A percentile compares a stretch with the other conserved stretches of the same genome.
phyloP scores from a whole-genome alignment of 257 asterid genomes.

The Gardenia jasminoides region DNA sequence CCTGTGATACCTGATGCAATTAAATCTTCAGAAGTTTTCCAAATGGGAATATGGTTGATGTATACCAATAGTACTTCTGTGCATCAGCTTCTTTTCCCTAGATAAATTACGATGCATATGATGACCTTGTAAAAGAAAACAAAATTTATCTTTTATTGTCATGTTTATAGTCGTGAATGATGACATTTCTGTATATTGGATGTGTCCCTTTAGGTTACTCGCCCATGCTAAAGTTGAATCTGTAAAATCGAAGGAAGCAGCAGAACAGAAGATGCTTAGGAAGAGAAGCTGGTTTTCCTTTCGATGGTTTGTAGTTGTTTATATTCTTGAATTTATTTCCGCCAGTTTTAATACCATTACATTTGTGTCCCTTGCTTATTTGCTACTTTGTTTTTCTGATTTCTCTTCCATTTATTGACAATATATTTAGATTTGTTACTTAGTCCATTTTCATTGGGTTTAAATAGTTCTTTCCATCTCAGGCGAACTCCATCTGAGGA shows the following conservation, averaged over 20 bases:
- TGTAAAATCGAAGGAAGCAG: slow-evolving; percentile 95
- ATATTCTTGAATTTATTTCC: slow-evolving; percentile 7
- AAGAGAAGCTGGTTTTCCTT: slow-evolving; percentile 89
- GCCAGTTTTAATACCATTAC: not conserved
- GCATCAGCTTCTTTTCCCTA: not conserved
- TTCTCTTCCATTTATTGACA: slow-evolving; percentile 6
- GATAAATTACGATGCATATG: not conserved
- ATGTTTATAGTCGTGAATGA: not conserved
- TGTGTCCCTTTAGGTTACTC: slow-evolving; percentile 65
- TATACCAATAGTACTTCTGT: not conserved
- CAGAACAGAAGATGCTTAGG: slow-evolving; percentile 67
- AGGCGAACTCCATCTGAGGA: slow-evolving; percentile 75
- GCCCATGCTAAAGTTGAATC: slow-evolving; percentile 97
- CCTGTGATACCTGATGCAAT: not conserved
- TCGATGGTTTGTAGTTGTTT: slow-evolving; percentile 64
- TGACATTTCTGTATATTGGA: slow-evolving; percentile 2
- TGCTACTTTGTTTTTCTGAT: slow-evolving; percentile 7
- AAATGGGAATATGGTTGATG: not conserved
- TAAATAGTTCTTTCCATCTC: slow-evolving; percentile 27
- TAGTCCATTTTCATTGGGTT: slow-evolving; percentile 8
- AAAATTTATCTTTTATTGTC: not conserved
- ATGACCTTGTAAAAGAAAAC: not conserved
- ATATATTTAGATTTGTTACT: slow-evolving; percentile 4
- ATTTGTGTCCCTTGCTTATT: not conserved
- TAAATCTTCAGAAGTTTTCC: not conserved